Conservation (phyloP, 495 filamentous ascomycete genomes). For the Xylaria cubensis region DNA sequence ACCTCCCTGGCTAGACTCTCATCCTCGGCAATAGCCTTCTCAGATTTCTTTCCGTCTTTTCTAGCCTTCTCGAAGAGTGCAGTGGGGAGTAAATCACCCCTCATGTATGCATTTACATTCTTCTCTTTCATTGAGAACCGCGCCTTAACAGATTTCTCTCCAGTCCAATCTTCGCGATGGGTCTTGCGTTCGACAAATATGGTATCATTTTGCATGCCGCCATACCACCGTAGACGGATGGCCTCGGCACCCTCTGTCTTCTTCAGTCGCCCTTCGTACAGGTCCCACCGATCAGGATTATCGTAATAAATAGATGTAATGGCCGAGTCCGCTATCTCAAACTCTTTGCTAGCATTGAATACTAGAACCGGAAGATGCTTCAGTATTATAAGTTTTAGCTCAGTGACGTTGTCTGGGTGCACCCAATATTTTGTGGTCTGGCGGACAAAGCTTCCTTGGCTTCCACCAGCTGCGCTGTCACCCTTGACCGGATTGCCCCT, state of each 20-base stretch:
- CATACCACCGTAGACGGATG: constrained; percentile 96
- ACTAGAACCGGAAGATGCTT: constrained; percentile 98
- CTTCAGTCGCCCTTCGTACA: constrained; percentile 92
- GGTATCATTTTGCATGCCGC: constrained; percentile 90
- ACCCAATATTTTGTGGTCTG: constrained; percentile 99
- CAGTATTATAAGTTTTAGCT: constrained; percentile 94
- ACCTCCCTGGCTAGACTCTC: constrained; percentile 91
- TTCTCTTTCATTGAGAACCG: constrained; percentile 96
- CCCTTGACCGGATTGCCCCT: constrained; percentile 90
- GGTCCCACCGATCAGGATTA: constrained; percentile 88
- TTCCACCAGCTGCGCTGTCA: constrained; percentile 87
- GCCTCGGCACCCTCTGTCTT: constrained; percentile 98
- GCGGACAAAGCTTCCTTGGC: constrained; percentile 93
- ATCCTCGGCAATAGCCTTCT: constrained; percentile 86
- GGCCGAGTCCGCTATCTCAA: constrained; percentile 84
- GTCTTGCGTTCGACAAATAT: constrained; percentile 99
- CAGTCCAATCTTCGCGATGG: constrained; percentile 98
- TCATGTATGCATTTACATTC: constrained; percentile 88
- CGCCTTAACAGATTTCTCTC: constrained; percentile 98
- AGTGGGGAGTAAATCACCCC: constrained; percentile 79
- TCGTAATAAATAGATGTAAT: constrained; percentile 99
- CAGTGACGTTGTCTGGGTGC: constrained; percentile 97
- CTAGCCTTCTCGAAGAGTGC: constrained; percentile 92
- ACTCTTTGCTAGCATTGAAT: constrained; percentile 97
- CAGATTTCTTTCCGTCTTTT: constrained; percentile 89